Percentiles rank a stretch among this genome's conserved stretches.
These are phyloP conservation scores for Coemansia sp. DNA, from an alignment of 192 early-diverging fungal species.

Conservation along the genomic window DNA sequence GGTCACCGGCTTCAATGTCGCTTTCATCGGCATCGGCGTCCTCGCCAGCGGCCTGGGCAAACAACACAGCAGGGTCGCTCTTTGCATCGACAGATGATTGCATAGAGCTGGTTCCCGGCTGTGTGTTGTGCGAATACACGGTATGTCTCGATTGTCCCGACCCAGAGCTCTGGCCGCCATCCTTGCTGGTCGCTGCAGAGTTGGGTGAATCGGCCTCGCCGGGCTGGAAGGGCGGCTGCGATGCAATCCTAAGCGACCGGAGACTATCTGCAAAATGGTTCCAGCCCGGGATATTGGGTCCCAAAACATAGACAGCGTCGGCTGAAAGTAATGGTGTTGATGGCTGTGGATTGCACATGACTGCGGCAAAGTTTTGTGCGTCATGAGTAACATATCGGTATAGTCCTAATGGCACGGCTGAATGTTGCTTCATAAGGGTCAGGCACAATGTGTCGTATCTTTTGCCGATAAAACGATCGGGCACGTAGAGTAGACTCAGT, in stretches of 20 bases:
- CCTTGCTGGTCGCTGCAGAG: not conserved
- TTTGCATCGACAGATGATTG: not conserved
- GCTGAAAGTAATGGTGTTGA: slow-evolving; percentile 9
- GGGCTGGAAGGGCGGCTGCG: not conserved
- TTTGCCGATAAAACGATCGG: slow-evolving; percentile 22
- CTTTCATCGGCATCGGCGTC: slow-evolving; percentile 21
- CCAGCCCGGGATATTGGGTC: slow-evolving; percentile 33
- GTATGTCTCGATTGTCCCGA: slow-evolving; percentile 38
- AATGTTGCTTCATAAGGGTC: slow-evolving; percentile 45
- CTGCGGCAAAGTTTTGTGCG: slow-evolving; percentile 33
- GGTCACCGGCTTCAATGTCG: slow-evolving; percentile 8
- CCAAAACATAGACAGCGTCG: slow-evolving; percentile 44
- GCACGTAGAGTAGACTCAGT: slow-evolving; percentile 30
- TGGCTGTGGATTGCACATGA: slow-evolving; percentile 46
- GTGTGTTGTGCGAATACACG: slow-evolving; percentile 43
- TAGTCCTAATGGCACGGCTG: slow-evolving; percentile 33
- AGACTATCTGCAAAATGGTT: slow-evolving; percentile 20
- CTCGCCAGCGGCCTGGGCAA: slow-evolving; percentile 2
- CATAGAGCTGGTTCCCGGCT: not conserved
- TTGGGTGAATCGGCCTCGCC: slow-evolving; percentile 1
- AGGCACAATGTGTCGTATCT: slow-evolving; percentile 38
- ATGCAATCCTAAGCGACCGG: slow-evolving; percentile 6
- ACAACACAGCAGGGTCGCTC: not conserved
- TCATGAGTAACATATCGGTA: slow-evolving; percentile 36
- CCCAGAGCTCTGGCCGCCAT: slow-evolving; percentile 2